Conservation (phyloP, 257 asterid species). For the Solanum piurae region DNA sequence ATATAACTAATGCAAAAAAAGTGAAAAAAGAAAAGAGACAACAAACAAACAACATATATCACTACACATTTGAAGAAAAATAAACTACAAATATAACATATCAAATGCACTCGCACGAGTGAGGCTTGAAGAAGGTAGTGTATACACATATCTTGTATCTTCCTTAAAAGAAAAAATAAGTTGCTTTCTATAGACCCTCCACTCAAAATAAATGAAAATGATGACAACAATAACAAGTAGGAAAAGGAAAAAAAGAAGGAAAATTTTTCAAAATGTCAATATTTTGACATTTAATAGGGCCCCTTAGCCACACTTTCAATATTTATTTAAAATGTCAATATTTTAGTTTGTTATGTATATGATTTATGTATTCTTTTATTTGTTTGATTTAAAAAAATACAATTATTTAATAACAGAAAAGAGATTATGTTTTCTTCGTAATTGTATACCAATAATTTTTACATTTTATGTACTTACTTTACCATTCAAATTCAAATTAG, state of each 20-base stretch:
- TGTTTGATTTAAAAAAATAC: too few species aligned
- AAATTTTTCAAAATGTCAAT: too few species aligned
- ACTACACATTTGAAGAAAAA: neutral
- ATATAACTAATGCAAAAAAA: neutral
- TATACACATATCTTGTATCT: neutral
- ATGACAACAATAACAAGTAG: neutral
- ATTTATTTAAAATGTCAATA: too few species aligned
- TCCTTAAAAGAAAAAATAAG: fast-evolving
- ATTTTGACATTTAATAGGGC: too few species aligned
- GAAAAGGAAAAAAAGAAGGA: neutral
- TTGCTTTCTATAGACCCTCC: neutral
- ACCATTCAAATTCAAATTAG: too few species aligned
- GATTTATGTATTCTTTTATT: too few species aligned
- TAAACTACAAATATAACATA: neutral
- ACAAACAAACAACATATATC: neutral
- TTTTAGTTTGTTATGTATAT: too few species aligned
- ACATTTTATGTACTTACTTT: too few species aligned
- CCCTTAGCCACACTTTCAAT: too few species aligned
- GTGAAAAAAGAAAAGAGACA: neutral
- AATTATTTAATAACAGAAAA: too few species aligned
- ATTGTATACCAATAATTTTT: too few species aligned
- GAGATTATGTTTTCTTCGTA: too few species aligned
- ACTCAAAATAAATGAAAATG: neutral
- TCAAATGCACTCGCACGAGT: neutral
- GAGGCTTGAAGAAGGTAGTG: neutral